A percentile compares a stretch with the other conserved stretches of the same genome.
phyloP scores from a whole-genome alignment of 2,329 filamentous ascomycete genomes.

The Penicillium sp. region DNA sequence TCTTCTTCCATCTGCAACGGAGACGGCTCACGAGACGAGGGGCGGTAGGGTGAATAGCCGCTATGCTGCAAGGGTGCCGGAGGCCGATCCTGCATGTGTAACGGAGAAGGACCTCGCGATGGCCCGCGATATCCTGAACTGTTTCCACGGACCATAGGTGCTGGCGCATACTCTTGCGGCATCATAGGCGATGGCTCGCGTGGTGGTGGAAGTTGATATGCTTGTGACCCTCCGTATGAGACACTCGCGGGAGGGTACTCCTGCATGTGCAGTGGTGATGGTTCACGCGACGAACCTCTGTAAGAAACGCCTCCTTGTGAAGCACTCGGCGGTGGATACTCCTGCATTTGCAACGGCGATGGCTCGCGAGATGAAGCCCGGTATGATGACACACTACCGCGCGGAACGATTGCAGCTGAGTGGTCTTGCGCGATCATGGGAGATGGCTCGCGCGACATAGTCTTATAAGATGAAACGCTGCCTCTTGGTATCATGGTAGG shows the following conservation, averaged over 20 bases:
- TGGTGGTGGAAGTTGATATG: slow-evolving; percentile 9
- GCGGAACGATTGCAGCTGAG: slow-evolving; percentile 3
- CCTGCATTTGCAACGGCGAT: slow-evolving; percentile 10
- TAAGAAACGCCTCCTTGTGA: slow-evolving; percentile 8
- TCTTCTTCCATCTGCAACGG: slow-evolving; percentile 40
- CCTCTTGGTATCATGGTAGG: slow-evolving; percentile 15
- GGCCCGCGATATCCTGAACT: slow-evolving; percentile 5
- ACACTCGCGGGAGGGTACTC: slow-evolving; percentile 15
- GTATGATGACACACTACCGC: slow-evolving; percentile 6
- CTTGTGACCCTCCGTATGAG: slow-evolving; percentile 3
- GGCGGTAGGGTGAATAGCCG: slow-evolving; percentile 2
- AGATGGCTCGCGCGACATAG: slow-evolving; percentile 10
- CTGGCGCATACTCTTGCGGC: slow-evolving; percentile 2
- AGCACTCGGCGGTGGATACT: slow-evolving; percentile 4
- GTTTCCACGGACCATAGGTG: slow-evolving; percentile 5
- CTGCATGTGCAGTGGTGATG: slow-evolving; percentile 38
- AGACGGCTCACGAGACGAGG: slow-evolving; percentile 25
- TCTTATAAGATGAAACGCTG: slow-evolving; percentile 17
- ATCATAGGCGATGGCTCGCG: slow-evolving; percentile 2
- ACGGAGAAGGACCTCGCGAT: slow-evolving; percentile 28
- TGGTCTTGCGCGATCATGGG: slow-evolving; percentile 5
- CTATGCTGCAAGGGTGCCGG: neutral
- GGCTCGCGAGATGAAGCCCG: slow-evolving; percentile 13
- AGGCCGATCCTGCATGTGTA: slow-evolving; percentile 35
- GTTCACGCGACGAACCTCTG: slow-evolving; percentile 21